Conservation (phyloP, 139 green algal species). For the Chlorella sp. region DNA sequence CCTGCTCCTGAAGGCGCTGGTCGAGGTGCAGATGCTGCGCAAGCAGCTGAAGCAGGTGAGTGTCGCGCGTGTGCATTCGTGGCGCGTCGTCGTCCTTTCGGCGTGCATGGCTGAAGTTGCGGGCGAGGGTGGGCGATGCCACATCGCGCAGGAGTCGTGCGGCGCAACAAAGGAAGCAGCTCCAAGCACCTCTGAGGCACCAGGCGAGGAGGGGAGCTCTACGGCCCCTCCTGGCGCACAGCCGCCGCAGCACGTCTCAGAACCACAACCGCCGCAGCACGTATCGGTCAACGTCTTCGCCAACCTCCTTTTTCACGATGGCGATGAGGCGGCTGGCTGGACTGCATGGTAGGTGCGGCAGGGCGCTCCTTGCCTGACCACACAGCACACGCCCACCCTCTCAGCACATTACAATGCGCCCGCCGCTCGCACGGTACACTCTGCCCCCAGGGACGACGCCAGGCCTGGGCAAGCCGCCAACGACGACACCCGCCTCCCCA, state of each 20-base stretch:
- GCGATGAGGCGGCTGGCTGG: background rate
- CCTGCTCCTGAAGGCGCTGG: background rate
- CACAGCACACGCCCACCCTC: background rate
- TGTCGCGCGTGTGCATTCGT: background rate
- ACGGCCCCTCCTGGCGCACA: background rate
- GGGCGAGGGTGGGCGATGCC: background rate
- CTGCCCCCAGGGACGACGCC: background rate
- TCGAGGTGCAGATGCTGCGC: background rate
- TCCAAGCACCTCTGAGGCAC: background rate
- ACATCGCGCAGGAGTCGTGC: background rate
- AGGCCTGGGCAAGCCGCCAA: too few species aligned
- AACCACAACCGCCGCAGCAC: too few species aligned
- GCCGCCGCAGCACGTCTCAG: too few species aligned
- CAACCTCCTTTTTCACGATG: background rate
- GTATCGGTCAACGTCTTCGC: background rate
- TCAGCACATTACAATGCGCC: background rate
- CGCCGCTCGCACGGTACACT: background rate
- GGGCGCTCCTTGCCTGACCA: background rate
- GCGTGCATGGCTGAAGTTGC: too few species aligned
- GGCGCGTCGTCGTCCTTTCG: too few species aligned
- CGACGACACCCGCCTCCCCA: too few species aligned
- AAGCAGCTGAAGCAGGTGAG: background rate
- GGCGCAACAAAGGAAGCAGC: background rate
- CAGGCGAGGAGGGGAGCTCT: background rate
- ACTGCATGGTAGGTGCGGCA: background rate